Evolutionary conservation across 306 rosid genomes (phyloP), one percentile per base, ranked within the genome.

Genomic region (Castanea crenata): DNA sequence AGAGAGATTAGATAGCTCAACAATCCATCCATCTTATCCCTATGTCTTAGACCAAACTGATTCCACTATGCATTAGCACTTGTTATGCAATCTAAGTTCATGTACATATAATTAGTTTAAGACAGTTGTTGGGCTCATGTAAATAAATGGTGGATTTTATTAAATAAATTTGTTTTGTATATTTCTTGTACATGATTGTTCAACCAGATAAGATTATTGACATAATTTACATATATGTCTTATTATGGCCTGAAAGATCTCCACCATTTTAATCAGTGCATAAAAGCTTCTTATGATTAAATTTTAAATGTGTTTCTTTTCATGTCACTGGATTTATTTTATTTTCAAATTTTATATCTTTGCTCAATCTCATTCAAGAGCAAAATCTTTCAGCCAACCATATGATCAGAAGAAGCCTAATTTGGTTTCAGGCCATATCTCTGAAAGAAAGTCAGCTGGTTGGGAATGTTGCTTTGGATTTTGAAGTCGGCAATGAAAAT

Each of bases 401-500:
- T 52, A 67, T 76, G 61, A 84, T 74, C 58, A 69, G 79, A 76
- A 71, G 75, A 80, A 80, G 32, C 74, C 61, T 76, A 38, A 76
- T 82, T 35, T 83, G 77, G 75, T 88, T 89, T 84, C 92, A 95
- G 99, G 96, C 91, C 29, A 91, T 95, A 86, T 84, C 90, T 82
- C 25, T 84, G 75, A 93, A 93, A 88, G 99, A 92, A 84, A 91
- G 82, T 80, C 96, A 92, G 88, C 90, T 95, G 29, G 85, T 93
- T 19, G 89, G 91, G 74, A 87, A 84, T 86, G 90, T 90, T 63
- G 81, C 83, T 73, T 67, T 75, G 86, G 90, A 90, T 85, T 81
- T 91, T 76, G 97, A 87, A 84, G 87, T 80, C 68, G 57, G 64
- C 12, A 64, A 71, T 14, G 88, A 89, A 73, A 89, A 89, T 80